phyloP scores from a whole-genome alignment of 768 basidiomycete species.

The Thelephora ganbajun region DNA sequence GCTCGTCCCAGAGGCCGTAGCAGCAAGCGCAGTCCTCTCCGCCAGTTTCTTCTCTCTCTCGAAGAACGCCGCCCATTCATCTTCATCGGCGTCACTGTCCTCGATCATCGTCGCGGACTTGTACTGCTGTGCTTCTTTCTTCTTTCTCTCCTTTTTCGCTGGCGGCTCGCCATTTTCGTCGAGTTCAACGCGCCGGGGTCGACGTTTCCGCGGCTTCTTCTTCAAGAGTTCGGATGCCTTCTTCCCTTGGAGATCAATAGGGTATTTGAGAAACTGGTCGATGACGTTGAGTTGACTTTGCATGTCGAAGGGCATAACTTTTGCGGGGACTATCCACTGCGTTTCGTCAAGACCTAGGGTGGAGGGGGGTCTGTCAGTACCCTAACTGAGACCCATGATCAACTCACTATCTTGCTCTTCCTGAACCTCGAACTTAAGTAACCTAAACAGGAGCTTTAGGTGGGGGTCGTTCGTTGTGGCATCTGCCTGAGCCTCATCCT shows the following conservation, averaged over 20 bases:
- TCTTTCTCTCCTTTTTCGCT: conserved; percentile 30
- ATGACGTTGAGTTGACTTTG: conserved; percentile 61
- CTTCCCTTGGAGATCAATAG: conserved; percentile 71
- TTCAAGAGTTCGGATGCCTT: conserved; percentile 57
- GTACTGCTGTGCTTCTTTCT: conserved; percentile 59
- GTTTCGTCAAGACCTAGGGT: conserved; percentile 48
- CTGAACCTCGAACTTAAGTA: conserved; percentile 55
- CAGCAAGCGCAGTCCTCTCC: conserved; percentile 29
- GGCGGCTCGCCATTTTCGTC: conserved; percentile 26
- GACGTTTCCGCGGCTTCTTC: conserved; percentile 39
- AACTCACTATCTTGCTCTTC: conserved; percentile 41
- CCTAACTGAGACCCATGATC: background rate
- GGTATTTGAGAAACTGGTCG: conserved; percentile 68
- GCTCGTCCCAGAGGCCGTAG: conserved; percentile 28
- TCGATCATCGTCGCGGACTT: conserved; percentile 87
- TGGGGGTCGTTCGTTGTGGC: conserved; percentile 68
- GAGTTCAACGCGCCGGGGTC: conserved; percentile 38
- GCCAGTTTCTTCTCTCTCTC: conserved; percentile 54
- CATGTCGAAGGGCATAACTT: conserved; percentile 53
- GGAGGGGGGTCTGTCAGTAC: background rate
- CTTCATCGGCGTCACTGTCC: conserved; percentile 79
- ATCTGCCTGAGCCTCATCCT: conserved; percentile 58
- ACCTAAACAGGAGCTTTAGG: conserved; percentile 74
- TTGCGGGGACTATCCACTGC: conserved; percentile 76
- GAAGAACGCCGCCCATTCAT: conserved; percentile 72